Percentiles rank a stretch among this genome's conserved stretches.
Conservation (phyloP, 2,329 filamentous ascomycete species). For the Hymenoscyphus albidus region DNA sequence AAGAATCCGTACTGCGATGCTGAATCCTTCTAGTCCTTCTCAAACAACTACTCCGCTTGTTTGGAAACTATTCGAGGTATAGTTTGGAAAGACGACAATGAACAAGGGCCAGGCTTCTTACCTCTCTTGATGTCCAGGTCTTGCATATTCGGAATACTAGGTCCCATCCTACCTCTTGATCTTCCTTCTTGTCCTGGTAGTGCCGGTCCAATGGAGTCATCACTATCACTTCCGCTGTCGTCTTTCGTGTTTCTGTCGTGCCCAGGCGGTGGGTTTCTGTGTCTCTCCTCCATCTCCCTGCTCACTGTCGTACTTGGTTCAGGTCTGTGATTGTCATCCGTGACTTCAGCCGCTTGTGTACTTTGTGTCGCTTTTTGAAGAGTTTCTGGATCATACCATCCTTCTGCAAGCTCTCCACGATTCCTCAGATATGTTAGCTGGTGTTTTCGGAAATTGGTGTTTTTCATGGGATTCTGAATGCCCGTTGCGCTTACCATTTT, state of each 20-base stretch:
- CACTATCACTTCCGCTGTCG: constrained; percentile 28
- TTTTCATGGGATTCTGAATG: background rate
- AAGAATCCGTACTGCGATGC: too few relatives aligned
- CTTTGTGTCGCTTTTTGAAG: constrained; percentile 33
- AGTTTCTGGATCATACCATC: constrained; percentile 84
- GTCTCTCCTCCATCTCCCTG: background rate
- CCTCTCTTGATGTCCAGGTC: constrained; percentile 65
- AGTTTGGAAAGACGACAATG: too few relatives aligned
- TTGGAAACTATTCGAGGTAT: too few relatives aligned
- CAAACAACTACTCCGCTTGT: too few relatives aligned
- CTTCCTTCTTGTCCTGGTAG: constrained; percentile 38
- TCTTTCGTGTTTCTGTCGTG: constrained; percentile 11
- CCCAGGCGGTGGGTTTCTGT: background rate
- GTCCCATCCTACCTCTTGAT: constrained; percentile 39
- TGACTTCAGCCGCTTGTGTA: constrained; percentile 12
- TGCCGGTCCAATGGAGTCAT: constrained; percentile 45
- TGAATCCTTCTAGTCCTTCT: too few relatives aligned
- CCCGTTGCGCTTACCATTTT: constrained; percentile 63
- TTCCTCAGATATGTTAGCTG: constrained; percentile 62
- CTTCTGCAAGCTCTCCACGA: constrained; percentile 75
- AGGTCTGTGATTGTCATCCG: constrained; percentile 6
- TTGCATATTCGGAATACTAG: constrained; percentile 66
- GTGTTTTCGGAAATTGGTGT: background rate
- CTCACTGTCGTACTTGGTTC: constrained; percentile 5
- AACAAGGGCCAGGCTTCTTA: constrained; percentile 19